Percentiles rank a stretch among this genome's conserved stretches.
phyloP scores from a whole-genome alignment of 306 rosid genomes.

The Trichosanthes truncata region DNA sequence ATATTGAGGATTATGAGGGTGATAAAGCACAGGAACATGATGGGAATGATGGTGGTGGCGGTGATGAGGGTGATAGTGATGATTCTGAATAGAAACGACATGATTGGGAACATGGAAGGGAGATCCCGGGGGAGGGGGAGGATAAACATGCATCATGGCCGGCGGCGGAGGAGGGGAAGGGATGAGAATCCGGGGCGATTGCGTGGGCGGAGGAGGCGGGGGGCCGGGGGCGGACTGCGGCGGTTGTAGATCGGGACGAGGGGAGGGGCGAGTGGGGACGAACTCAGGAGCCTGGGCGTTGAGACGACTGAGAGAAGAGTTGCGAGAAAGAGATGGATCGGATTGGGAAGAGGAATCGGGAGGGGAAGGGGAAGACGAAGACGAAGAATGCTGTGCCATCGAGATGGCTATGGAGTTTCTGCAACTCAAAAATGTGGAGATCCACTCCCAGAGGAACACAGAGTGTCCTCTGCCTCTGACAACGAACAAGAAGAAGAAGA shows the following conservation, averaged over 20 bases:
- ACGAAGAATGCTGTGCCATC: slow-evolving; percentile 43
- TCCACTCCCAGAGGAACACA: neutral
- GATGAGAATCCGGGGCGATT: slow-evolving; percentile 21
- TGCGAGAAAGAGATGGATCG: slow-evolving; percentile 48
- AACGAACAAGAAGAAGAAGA: neutral
- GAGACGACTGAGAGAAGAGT: slow-evolving; percentile 63
- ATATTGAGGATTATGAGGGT: slow-evolving; percentile 39
- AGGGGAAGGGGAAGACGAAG: slow-evolving; percentile 17
- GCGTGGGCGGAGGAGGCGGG: slow-evolving; percentile 28
- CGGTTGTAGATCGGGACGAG: slow-evolving; percentile 38
- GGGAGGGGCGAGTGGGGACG: slow-evolving; percentile 49
- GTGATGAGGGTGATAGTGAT: slow-evolving; percentile 27
- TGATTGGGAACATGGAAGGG: slow-evolving; percentile 40
- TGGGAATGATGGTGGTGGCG: slow-evolving; percentile 18
- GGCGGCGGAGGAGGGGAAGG: slow-evolving; percentile 37
- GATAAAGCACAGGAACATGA: slow-evolving; percentile 43
- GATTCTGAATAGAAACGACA: slow-evolving; percentile 34
- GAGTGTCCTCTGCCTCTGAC: slow-evolving; percentile 1
- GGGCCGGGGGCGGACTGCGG: slow-evolving; percentile 6
- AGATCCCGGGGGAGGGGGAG: slow-evolving; percentile 33
- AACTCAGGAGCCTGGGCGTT: slow-evolving; percentile 92
- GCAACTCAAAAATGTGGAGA: neutral
- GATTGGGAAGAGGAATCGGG: slow-evolving; percentile 15
- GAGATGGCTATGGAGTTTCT: neutral
- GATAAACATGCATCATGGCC: slow-evolving; percentile 30